Conservation (phyloP, 2,329 filamentous ascomycete genomes). For the Colletotrichum tropicicola region DNA sequence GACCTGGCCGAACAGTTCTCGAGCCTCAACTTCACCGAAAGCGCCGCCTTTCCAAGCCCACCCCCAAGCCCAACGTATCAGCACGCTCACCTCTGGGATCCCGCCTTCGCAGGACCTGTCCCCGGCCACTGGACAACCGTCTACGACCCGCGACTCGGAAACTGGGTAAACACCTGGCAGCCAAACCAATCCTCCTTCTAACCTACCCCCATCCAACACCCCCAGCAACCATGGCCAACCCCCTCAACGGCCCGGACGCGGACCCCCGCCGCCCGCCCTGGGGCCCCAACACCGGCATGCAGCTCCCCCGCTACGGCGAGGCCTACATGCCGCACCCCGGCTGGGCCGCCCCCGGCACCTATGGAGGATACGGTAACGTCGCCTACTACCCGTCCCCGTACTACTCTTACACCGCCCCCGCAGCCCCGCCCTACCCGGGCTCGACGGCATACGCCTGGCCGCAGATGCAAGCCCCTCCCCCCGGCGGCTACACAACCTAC, state of each 20-base stretch:
- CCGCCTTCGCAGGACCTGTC: constrained; percentile 39
- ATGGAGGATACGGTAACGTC: constrained; percentile 16
- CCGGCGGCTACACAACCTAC: not conserved
- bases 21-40: not conserved
- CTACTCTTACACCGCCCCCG: constrained; percentile 31
- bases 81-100: constrained; percentile 34
- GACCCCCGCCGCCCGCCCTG: constrained; percentile 41
- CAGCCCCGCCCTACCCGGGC: constrained; percentile 4
- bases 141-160: constrained; percentile 9
- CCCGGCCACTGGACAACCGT: constrained; percentile 42
- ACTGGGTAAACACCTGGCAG: constrained; percentile 47
- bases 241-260: constrained; percentile 48
- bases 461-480: not conserved
- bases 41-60: not conserved
- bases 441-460: constrained; percentile 23
- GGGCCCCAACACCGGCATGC: constrained; percentile 39
- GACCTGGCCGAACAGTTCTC: not conserved
- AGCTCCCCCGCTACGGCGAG: constrained; percentile 44
- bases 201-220: not conserved
- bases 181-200: constrained; percentile 19
- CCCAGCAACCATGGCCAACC: constrained; percentile 39
- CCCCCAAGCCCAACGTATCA: too few species aligned
- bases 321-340: constrained; percentile 48
- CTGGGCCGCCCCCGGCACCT: constrained; percentile 2
- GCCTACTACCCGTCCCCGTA: constrained; percentile 46